Base-by-base conservation (phyloP, 78 protist species). In the Dictyostelium discoideum region DNA sequence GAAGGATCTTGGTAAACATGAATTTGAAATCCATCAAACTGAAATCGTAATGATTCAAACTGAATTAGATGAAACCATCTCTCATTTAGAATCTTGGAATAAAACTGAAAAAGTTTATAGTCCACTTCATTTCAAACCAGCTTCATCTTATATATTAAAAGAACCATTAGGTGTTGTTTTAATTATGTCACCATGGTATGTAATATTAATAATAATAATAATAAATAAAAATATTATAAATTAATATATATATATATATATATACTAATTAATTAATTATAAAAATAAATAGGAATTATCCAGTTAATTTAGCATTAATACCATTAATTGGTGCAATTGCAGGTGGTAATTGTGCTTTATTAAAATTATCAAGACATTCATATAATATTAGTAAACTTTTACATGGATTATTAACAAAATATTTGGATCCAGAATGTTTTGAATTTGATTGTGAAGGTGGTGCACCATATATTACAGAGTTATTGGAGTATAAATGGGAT, bases 91-190 rank as follows among this genome's bases (percentile, higher is more conserved):
- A 54, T 29, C 73, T 9, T 85, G 92, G 93, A 32, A 24, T 37
- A 86, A 90, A 76, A 76, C 97, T 4, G 93, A 95, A 81, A 84
- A 73, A 40, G 95, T 87, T 6, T 84, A 83, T 74, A 74, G 74
- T 14, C 93, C 97, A 74, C 44, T 94, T n/a, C 81, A 63, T 26
- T 74, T 74, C 14, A 86, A 80, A 73, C 89, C 94, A 79, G 83
- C 84, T 5, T 83, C 96, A 26, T 85, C 96, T 22, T 57, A 85
- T 74, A 57, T 97, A 80, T 3, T 67, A 42, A 72, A 39, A 24
- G 99, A 98, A 37, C 99, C 99, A 26, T 18, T 83, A 16, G 99
- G 99, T n/a, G 97, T 96, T 14, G 98, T 84, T 44, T 97, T 98
- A 32, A 72, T 98, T 78, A 98, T 99, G 48, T 90, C 97, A 44